Evolutionary conservation across 1,284 basidiomycete species (phyloP), one percentile per base, ranked within the genome.

Genomic region (Cystobasidium sp.): DNA sequence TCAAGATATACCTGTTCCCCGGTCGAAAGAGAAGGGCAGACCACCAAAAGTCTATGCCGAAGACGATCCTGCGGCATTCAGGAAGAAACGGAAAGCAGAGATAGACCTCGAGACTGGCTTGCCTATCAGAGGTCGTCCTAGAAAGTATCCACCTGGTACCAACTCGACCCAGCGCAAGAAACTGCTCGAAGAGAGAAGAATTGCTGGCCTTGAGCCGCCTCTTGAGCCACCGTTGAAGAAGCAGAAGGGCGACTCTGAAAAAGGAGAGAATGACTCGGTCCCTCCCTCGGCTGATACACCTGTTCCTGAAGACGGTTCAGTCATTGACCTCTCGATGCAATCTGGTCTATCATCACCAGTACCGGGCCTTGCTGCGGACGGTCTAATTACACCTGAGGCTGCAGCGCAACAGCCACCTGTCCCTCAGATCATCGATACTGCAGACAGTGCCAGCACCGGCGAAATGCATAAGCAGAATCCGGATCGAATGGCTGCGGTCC

Each of bases 141-240:
- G 63, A 24, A 66, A 66, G 41, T 65, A 73, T 59, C 63, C 63
- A 20, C 51, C 44, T 18, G 70, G 63, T 41, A 56, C 53, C 18
- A 58, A 62, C 2, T 24, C 61, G 7, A 16, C 20, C 3, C 49
- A 73, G 37, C 62, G 70, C 9, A 52, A 24, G 37, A 20, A 18
- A 44, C 8, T 73, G 43, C 63, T 73, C 5, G 43, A 56, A 41
- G 39, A 65, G 62, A 53, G 70, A n/a, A 43, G 70, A 58, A 41
- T 20, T 14, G 49, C 63, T 20, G 63, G 52, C 5, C 37, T 49
- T 2, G 62, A 65, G n/a, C 67, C 67, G 2, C 46, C 63, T 16
- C 4, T 2, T 18, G 59, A 18, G 12, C 37, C 66, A 22, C 47
- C 47, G 12, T 10, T 6, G 5, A 56, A 59, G 66, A 47, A 47